A percentile compares a stretch with the other conserved stretches of the same genome.
These are phyloP conservation scores for Pichia sp. DNA, from an alignment of 1,139 yeast species.

Conservation along the genomic window DNA sequence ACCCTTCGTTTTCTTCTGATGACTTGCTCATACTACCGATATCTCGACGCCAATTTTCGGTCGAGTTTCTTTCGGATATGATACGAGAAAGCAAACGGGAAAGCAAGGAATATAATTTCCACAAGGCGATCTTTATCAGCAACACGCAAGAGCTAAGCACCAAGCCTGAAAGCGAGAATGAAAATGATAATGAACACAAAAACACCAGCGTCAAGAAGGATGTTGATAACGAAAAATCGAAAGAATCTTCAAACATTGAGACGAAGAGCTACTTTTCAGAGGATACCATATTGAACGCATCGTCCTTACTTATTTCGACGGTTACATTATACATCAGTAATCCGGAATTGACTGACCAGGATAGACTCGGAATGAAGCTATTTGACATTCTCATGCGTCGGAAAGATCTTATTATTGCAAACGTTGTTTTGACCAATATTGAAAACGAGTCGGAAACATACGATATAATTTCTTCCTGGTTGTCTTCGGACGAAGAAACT, in stretches of 20 bases:
- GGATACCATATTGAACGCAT: conserved; percentile 29
- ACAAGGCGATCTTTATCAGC: conserved; percentile 27
- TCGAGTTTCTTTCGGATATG: conserved; percentile 15
- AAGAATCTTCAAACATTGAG: conserved; percentile 11
- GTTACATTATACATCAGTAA: conserved; percentile 23
- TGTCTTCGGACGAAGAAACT: conserved; percentile 2
- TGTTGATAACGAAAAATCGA: not conserved
- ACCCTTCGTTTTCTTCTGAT: conserved; percentile 17
- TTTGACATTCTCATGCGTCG: conserved; percentile 25
- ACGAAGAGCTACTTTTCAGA: conserved; percentile 23
- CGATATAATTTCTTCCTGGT: conserved; percentile 10
- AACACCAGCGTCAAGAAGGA: not conserved
- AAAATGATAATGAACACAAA: not conserved
- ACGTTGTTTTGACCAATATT: conserved; percentile 17
- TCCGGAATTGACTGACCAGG: conserved; percentile 17
- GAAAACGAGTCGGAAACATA: conserved; percentile 16
- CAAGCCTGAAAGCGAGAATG: not conserved
- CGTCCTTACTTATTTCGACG: conserved; percentile 25
- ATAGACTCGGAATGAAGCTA: conserved; percentile 25
- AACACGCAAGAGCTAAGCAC: conserved; percentile 22
- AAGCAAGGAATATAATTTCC: conserved; percentile 14
- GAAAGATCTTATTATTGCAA: conserved; percentile 21
- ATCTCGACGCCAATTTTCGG: conserved; percentile 22
- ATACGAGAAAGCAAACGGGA: conserved; percentile 17
- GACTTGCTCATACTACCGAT: conserved; percentile 26